A percentile compares a stretch with the other conserved stretches of the same genome.
Conservation (phyloP, 768 basidiomycete genomes). For the Pleurotus tuber-regium region DNA sequence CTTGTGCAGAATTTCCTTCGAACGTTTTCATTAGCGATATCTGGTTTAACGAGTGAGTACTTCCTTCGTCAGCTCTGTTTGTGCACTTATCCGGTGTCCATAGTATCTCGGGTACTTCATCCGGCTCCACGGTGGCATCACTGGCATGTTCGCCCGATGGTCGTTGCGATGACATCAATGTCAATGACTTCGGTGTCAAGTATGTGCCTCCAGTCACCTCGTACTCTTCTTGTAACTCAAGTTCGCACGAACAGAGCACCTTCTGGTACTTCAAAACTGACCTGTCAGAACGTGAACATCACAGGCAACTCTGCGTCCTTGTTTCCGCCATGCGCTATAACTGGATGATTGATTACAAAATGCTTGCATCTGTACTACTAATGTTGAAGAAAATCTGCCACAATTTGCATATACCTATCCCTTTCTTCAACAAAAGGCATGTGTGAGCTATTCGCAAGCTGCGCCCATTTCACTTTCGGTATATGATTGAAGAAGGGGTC, state of each 20-base stretch:
- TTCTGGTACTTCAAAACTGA: slow-evolving; percentile 42
- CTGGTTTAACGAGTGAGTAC: slow-evolving; percentile 44
- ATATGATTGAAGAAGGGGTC: slow-evolving; percentile 37
- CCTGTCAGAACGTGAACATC: slow-evolving; percentile 54
- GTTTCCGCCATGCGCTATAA: slow-evolving; percentile 38
- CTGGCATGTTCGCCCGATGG: slow-evolving; percentile 56
- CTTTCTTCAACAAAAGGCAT: slow-evolving; percentile 42
- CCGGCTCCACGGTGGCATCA: slow-evolving; percentile 49
- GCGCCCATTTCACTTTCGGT: slow-evolving; percentile 42
- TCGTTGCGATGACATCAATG: slow-evolving; percentile 47
- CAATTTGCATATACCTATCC: slow-evolving; percentile 31
- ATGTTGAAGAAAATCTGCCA: slow-evolving; percentile 33
- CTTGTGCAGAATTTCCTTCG: slow-evolving; percentile 52
- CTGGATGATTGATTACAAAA: slow-evolving; percentile 11
- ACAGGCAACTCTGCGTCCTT: slow-evolving; percentile 40
- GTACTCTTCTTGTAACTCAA: neutral
- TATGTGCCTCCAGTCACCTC: slow-evolving; percentile 23
- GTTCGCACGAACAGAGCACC: slow-evolving; percentile 26
- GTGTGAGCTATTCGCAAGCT: slow-evolving; percentile 41
- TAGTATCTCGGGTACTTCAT: slow-evolving; percentile 58
- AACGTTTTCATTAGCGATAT: slow-evolving; percentile 57
- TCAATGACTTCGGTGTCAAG: slow-evolving; percentile 44
- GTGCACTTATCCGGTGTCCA: neutral
- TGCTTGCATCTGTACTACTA: neutral
- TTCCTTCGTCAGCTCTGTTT: neutral